Percentiles rank a stretch among this genome's conserved stretches.
phyloP scores from a whole-genome alignment of 2,329 filamentous ascomycete species.

The Plectosphaerella plurivora region DNA sequence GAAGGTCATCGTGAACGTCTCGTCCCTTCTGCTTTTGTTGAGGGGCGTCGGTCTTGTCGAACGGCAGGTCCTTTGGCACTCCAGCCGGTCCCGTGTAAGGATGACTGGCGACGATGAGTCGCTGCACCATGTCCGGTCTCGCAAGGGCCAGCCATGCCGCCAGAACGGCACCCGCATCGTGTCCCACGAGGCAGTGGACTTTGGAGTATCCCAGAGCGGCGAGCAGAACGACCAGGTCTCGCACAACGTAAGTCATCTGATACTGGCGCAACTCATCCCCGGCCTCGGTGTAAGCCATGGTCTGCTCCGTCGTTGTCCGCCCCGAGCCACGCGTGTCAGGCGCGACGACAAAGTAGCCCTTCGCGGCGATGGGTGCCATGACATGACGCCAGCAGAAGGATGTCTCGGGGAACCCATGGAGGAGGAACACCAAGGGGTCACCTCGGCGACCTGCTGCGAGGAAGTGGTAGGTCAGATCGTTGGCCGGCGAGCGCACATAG shows the following conservation, averaged over 20 bases:
- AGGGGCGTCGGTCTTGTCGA: neutral
- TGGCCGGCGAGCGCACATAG: neutral
- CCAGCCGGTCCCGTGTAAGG: conserved; percentile 51
- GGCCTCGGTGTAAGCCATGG: conserved; percentile 24
- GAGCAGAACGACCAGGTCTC: conserved; percentile 58
- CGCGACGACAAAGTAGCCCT: conserved; percentile 62
- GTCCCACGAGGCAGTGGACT: conserved; percentile 57
- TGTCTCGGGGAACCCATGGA: conserved; percentile 65
- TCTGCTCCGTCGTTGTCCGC: conserved; percentile 41
- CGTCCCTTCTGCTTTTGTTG: conserved; percentile 9
- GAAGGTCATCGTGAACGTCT: conserved; percentile 54
- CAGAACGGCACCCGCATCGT: conserved; percentile 62
- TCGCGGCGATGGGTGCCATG: conserved; percentile 50
- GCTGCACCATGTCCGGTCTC: conserved; percentile 60
- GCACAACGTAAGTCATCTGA: conserved; percentile 45
- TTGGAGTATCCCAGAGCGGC: conserved; percentile 54
- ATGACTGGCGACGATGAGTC: conserved; percentile 60
- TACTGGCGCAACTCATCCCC: neutral
- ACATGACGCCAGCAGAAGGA: conserved; percentile 67
- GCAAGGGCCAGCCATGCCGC: conserved; percentile 56
- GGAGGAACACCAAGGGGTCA: conserved; percentile 52
- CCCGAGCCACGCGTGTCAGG: conserved; percentile 67
- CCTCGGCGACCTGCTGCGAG: neutral
- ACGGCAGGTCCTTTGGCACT: conserved; percentile 32
- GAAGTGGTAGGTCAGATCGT: neutral